phyloP scores from a whole-genome alignment of 495 filamentous ascomycete genomes.

The Aspergillus wentii region DNA sequence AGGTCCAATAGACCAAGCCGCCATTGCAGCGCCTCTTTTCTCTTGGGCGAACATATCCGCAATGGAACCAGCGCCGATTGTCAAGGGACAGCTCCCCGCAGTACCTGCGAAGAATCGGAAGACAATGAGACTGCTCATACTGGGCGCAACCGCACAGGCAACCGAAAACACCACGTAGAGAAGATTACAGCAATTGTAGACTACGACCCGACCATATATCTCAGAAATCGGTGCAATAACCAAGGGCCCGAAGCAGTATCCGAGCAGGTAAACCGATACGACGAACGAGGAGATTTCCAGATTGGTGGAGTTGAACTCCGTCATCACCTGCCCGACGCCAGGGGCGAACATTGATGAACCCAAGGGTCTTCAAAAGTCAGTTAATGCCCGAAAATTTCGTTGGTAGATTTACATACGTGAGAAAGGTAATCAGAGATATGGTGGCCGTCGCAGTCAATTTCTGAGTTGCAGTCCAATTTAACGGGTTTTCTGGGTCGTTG shows the following conservation, averaged over 20 bases:
- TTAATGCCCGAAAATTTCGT: neutral
- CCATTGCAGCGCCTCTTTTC: too few relatives aligned
- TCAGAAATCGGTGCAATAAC: slow-evolving; percentile 45
- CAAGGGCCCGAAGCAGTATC: slow-evolving; percentile 44
- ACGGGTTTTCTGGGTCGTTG: slow-evolving; percentile 56
- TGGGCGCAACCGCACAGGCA: neutral
- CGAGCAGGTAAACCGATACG: slow-evolving; percentile 48
- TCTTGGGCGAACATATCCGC: too few relatives aligned
- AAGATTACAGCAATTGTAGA: slow-evolving; percentile 50
- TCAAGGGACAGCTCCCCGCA: slow-evolving; percentile 34
- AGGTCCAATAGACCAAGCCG: too few relatives aligned
- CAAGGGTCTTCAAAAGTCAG: slow-evolving; percentile 3
- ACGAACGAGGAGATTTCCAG: slow-evolving; percentile 23
- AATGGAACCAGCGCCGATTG: slow-evolving; percentile 46
- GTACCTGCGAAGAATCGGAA: slow-evolving; percentile 48
- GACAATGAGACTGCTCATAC: slow-evolving; percentile 19
- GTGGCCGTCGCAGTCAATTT: slow-evolving; percentile 8
- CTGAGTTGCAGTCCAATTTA: slow-evolving; percentile 45
- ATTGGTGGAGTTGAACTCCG: slow-evolving; percentile 4
- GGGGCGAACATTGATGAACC: slow-evolving; percentile 58
- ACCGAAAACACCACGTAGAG: slow-evolving; percentile 17
- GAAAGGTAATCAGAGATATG: slow-evolving; percentile 7
- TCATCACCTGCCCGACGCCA: slow-evolving; percentile 38
- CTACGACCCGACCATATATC: slow-evolving; percentile 48
- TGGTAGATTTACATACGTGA: slow-evolving; percentile 1